These are phyloP conservation scores for Lathyrus tuberosus DNA, from an alignment of 306 rosid species.

Conservation along the genomic window DNA sequence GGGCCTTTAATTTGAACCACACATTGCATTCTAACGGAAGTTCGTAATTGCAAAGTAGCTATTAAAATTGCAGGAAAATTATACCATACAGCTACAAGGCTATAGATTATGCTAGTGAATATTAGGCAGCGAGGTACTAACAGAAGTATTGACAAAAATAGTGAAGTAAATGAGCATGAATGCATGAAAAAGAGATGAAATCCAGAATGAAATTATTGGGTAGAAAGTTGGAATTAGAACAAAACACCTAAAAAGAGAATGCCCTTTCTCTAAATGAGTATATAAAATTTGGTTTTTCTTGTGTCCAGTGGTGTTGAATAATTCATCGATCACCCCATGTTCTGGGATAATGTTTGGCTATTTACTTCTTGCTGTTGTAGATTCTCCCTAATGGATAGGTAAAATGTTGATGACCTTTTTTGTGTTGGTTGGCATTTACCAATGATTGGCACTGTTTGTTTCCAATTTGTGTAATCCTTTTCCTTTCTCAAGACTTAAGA, in stretches of 20 bases:
- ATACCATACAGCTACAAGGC: neutral
- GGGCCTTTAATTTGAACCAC: slow-evolving; percentile 1
- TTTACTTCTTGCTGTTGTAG: neutral
- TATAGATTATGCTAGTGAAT: neutral
- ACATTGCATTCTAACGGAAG: neutral
- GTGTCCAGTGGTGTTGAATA: neutral
- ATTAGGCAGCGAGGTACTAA: neutral
- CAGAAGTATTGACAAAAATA: neutral
- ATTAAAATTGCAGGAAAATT: neutral
- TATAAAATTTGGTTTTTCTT: slow-evolving; percentile 2
- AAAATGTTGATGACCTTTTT: neutral
- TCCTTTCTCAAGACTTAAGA: slow-evolving; percentile 19
- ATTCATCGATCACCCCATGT: neutral
- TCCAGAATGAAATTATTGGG: neutral
- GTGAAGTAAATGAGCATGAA: slow-evolving; percentile 6
- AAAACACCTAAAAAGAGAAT: neutral
- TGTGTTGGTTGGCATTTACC: slow-evolving; percentile 8
- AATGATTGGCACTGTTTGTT: neutral
- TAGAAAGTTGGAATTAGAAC: neutral
- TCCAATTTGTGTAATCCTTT: neutral
- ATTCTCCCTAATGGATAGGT: neutral
- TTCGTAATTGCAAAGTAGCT: neutral
- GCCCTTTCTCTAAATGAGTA: slow-evolving; percentile 24
- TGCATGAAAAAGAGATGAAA: slow-evolving; percentile 1
- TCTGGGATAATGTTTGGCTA: neutral